Evolutionary conservation across 169 alveolate genomes (phyloP).

Genomic region (Cryptosporidium bovis): DNA sequence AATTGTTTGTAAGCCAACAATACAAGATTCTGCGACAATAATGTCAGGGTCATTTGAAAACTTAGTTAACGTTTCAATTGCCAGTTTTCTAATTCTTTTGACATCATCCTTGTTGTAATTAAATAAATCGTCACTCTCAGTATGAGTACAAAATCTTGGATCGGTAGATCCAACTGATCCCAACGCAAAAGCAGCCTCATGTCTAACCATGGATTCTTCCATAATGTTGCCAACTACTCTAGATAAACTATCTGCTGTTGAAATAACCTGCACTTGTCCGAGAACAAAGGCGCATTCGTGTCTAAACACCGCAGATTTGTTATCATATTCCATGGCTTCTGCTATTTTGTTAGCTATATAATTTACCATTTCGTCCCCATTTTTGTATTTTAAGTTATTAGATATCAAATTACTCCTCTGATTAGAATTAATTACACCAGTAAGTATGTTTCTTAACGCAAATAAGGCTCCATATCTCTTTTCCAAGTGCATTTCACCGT

Average conservation of each 20-base stretch:
- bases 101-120: not conserved
- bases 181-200: slow-evolving; percentile 92
- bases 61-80: slow-evolving; percentile 74
- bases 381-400: not conserved
- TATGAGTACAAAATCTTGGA: slow-evolving; percentile 29
- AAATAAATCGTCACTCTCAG: not conserved
- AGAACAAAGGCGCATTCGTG: slow-evolving; percentile 93
- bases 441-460: slow-evolving; percentile 79
- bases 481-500: slow-evolving; percentile 69
- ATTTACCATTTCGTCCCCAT: not conserved
- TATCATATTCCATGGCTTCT: slow-evolving; percentile 84
- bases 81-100: slow-evolving; percentile 20
- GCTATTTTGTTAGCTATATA: slow-evolving; percentile 78
- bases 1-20: slow-evolving; percentile 81
- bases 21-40: slow-evolving; percentile 82
- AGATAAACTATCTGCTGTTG: slow-evolving; percentile 81
- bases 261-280: slow-evolving; percentile 88
- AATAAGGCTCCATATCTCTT: slow-evolving; percentile 82
- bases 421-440: slow-evolving; percentile 54
- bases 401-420: not conserved
- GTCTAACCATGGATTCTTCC: slow-evolving; percentile 91
- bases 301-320: slow-evolving; percentile 87
- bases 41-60: slow-evolving; percentile 74
- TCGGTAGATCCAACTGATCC: slow-evolving; percentile 87
- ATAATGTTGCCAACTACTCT: slow-evolving; percentile 65